A percentile compares a stretch with the other conserved stretches of the same genome.
phyloP scores from a whole-genome alignment of 169 alveolate genomes.

The Toxoplasma gondii region DNA sequence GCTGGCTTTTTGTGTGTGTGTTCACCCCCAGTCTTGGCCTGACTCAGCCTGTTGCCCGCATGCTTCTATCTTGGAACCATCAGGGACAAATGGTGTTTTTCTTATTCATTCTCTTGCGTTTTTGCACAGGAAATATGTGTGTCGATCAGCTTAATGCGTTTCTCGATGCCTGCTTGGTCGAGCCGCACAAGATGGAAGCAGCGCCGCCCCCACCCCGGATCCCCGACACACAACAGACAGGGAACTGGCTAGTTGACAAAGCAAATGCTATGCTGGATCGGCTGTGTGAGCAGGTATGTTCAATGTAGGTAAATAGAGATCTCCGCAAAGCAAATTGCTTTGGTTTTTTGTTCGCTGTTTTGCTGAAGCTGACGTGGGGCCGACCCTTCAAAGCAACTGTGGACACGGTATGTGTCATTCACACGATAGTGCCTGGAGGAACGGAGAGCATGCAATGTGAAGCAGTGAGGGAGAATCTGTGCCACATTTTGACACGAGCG shows the following conservation, averaged over 20 bases:
- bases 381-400: not conserved
- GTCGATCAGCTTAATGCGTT: slow-evolving; percentile 68
- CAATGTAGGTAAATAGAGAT: too few relatives aligned
- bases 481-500: too few relatives aligned
- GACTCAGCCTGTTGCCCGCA: too few relatives aligned
- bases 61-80: too few relatives aligned
- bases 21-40: too few relatives aligned
- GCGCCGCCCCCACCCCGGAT: slow-evolving; percentile 55
- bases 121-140: slow-evolving; percentile 51
- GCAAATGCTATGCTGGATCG: slow-evolving; percentile 60
- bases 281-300: not conserved
- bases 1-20: too few relatives aligned
- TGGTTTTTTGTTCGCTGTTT: not conserved
- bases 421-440: too few relatives aligned
- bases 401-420: not conserved
- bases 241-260: slow-evolving; percentile 65
- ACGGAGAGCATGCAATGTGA: not conserved
- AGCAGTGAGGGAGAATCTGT: too few relatives aligned
- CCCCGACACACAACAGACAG: slow-evolving; percentile 66
- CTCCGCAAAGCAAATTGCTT: too few relatives aligned
- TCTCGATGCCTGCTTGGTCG: slow-evolving; percentile 63
- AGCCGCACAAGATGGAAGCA: slow-evolving; percentile 9
- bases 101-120: too few relatives aligned
- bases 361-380: not conserved
- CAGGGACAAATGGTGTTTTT: too few relatives aligned